Evolutionary conservation across 1,284 basidiomycete species (phyloP), one percentile per base, ranked within the genome.

Genomic region (Volvariella surrecta): DNA sequence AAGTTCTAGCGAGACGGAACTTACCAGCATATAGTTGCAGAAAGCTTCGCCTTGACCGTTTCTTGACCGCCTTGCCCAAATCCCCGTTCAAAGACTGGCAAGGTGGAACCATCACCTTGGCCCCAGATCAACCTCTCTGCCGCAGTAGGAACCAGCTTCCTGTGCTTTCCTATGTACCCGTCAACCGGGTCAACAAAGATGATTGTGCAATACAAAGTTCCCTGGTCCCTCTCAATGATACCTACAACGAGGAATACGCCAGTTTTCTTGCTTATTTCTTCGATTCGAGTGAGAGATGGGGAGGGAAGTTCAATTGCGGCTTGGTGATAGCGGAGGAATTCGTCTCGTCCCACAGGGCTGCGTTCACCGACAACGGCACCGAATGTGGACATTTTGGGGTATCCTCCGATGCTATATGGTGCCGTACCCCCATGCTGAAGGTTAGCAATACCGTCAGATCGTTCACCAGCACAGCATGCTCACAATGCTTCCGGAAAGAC

Each of bases 401-500:
- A 84, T 4, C 80, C 80, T 28, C 79, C 79, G 38, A 80, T 73
- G 57, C 77, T 82, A 35, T n/a, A 46, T 28, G 24, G 6, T 11
- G 24, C 24, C 6, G 24, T 28, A 11, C 24, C n/a, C n/a, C n/a
- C n/a, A n/a, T n/a, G n/a, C n/a, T n/a, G n/a, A n/a, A n/a, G n/a
- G n/a, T 6, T 28, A 28, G 24, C 24, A 28, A 28, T 28, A 6
- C 24, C n/a, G n/a, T n/a, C n/a, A n/a, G n/a, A n/a, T n/a, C n/a
- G n/a, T n/a, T 15, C 0, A 37, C 24, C 24, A 38, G 22, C 8
- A 37, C 44, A 30, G 13, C 40, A 15, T 19, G 7, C 3, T 34
- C 59, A 82, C 68, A 82, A 85, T 15, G 80, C 84, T 57, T 88
- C 83, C 2, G 83, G 84, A 53, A 88, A 82, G 11, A 86, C 77